Evolutionary conservation across 2,329 filamentous ascomycete genomes (phyloP), one percentile per base, ranked within the genome.

Genomic region (Balansia obtecta): DNA sequence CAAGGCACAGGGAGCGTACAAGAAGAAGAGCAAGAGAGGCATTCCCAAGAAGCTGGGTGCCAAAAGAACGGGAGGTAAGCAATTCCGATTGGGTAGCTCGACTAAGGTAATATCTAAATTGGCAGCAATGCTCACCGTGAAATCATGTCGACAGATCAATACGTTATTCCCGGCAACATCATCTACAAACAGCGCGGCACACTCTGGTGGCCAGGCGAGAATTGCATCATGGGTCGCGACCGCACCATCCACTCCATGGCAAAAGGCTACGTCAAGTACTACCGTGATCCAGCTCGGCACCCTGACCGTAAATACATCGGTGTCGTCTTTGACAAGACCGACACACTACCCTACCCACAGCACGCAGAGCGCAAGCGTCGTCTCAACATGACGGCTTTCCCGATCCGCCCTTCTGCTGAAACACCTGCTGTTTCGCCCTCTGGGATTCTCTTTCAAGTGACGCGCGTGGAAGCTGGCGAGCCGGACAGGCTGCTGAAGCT

Each of bases 141-240:
- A 15, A n/a, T 32, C 16, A 8, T 40, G 38, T 43, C 38, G 34
- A 22, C 63, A 90, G 86, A 91, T 65, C 86, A 96, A 72, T 95
- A 85, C 67, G 93, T 98, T 37, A 85, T 95, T 52, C 86, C 90
- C 4, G 93, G 93, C 50, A 97, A 95, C 73, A 98, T 98, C 69
- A 86, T 98, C 70, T 98, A 93, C 79, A 89, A 88, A 65, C 93
- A 98, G 70, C 85, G 91, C 61, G 93, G 93, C 60, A 94, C 93
- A 4, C 80, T 83, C 61, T 98, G 93, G 93, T 91, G 85, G 66
- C 85, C 93, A 1, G 93, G 93, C 61, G 93, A 97, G 66, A 97
- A 98, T 71, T 88, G 86, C 68, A 86, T 83, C 60, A 91, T 97
- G 75, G 93, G 93, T 47, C 85, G 93, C 54, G 90, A 98, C 68